These are phyloP conservation scores for Thalia dealbata DNA, from an alignment of 176 grass and related monocot genomes.

Conservation along the genomic window DNA sequence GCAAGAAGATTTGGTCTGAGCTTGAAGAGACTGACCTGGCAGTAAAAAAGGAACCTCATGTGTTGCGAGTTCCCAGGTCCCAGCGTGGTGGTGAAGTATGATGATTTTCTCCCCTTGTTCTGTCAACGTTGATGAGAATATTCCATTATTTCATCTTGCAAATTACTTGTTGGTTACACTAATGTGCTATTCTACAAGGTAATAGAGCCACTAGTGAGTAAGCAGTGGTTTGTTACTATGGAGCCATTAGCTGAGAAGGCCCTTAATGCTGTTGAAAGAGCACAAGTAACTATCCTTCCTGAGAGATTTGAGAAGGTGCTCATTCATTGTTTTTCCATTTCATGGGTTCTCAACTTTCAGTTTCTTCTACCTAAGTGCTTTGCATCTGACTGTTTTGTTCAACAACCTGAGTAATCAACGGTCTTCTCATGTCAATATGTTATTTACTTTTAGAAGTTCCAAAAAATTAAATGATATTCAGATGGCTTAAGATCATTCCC, in stretches of 20 bases:
- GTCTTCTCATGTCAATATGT: neutral
- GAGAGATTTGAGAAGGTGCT: constrained; percentile 98
- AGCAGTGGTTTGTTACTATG: constrained; percentile 99
- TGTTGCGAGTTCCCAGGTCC: constrained; percentile 86
- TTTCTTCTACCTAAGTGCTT: neutral
- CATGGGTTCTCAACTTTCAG: neutral
- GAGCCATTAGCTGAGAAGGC: constrained; percentile 87
- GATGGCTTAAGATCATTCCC: neutral
- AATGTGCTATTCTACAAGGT: constrained; percentile 40
- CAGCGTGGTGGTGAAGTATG: constrained; percentile 95
- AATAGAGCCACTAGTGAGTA: constrained; percentile 96
- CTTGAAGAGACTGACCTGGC: constrained; percentile 77
- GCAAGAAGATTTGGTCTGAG: constrained; percentile 89
- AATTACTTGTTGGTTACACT: constrained; percentile 18
- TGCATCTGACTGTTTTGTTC: neutral
- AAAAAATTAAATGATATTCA: neutral
- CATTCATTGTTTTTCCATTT: neutral
- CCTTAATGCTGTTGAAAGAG: constrained; percentile 68
- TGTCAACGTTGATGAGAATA: constrained; percentile 17
- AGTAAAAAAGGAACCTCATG: constrained; percentile 89
- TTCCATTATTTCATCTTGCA: neutral
- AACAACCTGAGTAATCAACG: neutral
- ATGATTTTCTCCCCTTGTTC: constrained; percentile 28
- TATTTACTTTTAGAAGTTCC: neutral
- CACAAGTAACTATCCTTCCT: constrained; percentile 85